Percentiles rank a stretch among this genome's conserved stretches.
These are phyloP conservation scores for Aspergillus spinulosporus DNA, from an alignment of 2,329 filamentous ascomycete species.

Conservation along the genomic window DNA sequence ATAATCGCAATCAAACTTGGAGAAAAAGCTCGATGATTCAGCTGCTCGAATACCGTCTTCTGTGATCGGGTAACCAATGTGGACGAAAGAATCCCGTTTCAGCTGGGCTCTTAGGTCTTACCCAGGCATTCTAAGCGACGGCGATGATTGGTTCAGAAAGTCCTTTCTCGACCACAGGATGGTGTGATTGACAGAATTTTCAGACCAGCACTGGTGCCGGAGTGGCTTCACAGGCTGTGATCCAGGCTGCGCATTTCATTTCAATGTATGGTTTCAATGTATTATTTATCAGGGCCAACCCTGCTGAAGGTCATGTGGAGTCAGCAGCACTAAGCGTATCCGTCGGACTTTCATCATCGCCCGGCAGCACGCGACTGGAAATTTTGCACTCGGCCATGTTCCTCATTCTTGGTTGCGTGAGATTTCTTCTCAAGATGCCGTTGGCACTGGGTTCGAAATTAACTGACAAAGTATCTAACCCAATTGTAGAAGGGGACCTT, in stretches of 20 bases:
- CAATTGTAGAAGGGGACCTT: not conserved
- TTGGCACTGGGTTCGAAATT: not conserved
- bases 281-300: not conserved
- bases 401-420: not conserved
- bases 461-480: not conserved
- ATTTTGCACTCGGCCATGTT: slow-evolving; percentile 8
- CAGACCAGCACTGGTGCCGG: not conserved
- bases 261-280: too few relatives aligned
- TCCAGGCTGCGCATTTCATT: too few relatives aligned
- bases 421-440: not conserved
- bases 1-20: not conserved
- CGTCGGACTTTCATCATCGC: slow-evolving; percentile 8
- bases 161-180: not conserved
- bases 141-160: not conserved
- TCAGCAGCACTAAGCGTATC: slow-evolving; percentile 9
- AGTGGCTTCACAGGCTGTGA: too few relatives aligned
- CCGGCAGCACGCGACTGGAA: slow-evolving; percentile 15
- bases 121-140: not conserved
- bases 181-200: slow-evolving; percentile 12
- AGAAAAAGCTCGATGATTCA: not conserved
- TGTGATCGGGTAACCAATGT: not conserved
- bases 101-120: slow-evolving; percentile 1
- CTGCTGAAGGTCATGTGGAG: slow-evolving; percentile 9
- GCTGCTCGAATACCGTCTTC: not conserved
- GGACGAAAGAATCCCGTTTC: slow-evolving; percentile 1